Percentiles rank a stretch among this genome's conserved stretches.
These are phyloP conservation scores for Hypoxylon sp. DNA, from an alignment of 2,329 filamentous ascomycete species.

Conservation along the genomic window DNA sequence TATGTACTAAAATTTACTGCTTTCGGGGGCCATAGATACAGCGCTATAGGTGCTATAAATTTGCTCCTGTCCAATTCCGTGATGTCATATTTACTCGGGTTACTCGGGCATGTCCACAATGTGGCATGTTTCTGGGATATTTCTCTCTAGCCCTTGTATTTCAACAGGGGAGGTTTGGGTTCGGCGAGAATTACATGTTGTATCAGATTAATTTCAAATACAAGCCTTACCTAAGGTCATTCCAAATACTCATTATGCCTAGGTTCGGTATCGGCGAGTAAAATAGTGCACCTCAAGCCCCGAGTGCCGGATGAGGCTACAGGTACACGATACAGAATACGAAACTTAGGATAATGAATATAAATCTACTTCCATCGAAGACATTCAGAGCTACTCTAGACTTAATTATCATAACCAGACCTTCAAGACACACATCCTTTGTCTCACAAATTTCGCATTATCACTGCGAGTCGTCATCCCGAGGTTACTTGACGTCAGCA, in stretches of 20 bases:
- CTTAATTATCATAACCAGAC: conserved; percentile 17
- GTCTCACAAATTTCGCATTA: conserved; percentile 25
- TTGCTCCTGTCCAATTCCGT: conserved; percentile 4
- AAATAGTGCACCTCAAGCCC: neutral
- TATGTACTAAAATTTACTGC: neutral
- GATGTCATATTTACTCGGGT: conserved; percentile 23
- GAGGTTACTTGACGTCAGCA: conserved; percentile 15
- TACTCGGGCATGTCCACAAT: conserved; percentile 10
- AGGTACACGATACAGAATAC: conserved; percentile 1
- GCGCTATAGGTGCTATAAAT: neutral
- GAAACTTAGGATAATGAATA: conserved; percentile 35
- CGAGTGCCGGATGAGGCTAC: conserved; percentile 1
- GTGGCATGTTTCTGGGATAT: conserved; percentile 16
- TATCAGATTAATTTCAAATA: conserved; percentile 12
- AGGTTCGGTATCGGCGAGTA: conserved; percentile 15
- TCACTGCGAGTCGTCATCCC: conserved; percentile 13
- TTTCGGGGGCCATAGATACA: conserved; percentile 2
- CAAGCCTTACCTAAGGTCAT: neutral
- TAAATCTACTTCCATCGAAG: conserved; percentile 20
- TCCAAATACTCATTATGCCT: conserved; percentile 16
- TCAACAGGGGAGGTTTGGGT: conserved; percentile 9
- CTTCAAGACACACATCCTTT: conserved; percentile 15
- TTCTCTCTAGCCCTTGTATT: neutral
- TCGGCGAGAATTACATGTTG: neutral
- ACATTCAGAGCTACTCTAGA: conserved; percentile 21